These are phyloP conservation scores for Ustilago nuda DNA, from an alignment of 1,284 basidiomycete species.

Conservation along the genomic window DNA sequence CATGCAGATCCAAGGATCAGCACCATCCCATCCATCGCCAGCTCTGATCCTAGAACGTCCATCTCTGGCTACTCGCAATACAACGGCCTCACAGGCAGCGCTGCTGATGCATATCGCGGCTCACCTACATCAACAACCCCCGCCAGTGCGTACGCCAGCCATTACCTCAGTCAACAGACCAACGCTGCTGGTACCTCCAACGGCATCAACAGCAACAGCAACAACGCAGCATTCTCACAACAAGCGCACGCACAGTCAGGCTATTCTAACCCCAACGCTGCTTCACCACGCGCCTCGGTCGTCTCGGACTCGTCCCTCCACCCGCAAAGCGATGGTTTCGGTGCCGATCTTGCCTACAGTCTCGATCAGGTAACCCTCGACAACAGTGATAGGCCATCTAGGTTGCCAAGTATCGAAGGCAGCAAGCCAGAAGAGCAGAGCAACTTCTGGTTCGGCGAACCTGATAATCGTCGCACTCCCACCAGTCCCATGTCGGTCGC, in stretches of 20 bases:
- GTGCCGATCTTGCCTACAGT: conserved; percentile 17
- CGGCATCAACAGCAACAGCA: conserved; percentile 11
- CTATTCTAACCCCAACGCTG: conserved; percentile 40
- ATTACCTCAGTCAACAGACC: conserved; percentile 36
- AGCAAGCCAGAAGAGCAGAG: conserved; percentile 26
- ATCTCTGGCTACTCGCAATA: conserved; percentile 33
- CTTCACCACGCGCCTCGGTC: conserved; percentile 42
- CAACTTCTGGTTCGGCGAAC: conserved; percentile 45
- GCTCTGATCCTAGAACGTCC: conserved; percentile 34
- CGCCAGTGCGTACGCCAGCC: conserved; percentile 45
- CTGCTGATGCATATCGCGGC: conserved; percentile 41
- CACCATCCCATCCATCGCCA: conserved; percentile 28
- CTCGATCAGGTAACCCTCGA: conserved; percentile 27
- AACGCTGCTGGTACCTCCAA: conserved; percentile 4
- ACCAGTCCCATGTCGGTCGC: conserved; percentile 37
- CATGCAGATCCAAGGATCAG: conserved; percentile 36
- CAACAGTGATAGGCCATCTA: conserved; percentile 33
- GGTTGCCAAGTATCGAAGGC: conserved; percentile 55
- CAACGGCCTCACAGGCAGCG: conserved; percentile 34
- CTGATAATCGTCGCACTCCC: conserved; percentile 17
- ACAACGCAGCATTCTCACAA: conserved; percentile 6
- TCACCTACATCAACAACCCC: conserved; percentile 20
- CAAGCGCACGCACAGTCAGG: conserved; percentile 12
- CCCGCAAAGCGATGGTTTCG: conserved; percentile 7
- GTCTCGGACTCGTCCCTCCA: conserved; percentile 18